phyloP scores from a whole-genome alignment of 805 yeast genomes.

The Saccharomycopsis sp. region DNA sequence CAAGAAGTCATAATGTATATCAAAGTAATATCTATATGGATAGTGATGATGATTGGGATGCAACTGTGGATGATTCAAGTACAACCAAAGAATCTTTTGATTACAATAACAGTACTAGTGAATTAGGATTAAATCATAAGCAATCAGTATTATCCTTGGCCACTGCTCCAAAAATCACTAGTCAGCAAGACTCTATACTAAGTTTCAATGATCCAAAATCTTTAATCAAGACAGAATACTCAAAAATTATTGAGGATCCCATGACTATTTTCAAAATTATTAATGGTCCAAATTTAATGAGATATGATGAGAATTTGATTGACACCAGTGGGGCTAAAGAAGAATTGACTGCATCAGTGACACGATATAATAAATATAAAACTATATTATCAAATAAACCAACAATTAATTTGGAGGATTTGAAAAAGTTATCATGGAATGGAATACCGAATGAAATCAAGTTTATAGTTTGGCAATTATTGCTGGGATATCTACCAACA shows the following conservation, averaged over 20 bases:
- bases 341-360: slow-evolving; percentile 46
- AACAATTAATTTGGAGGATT: slow-evolving; percentile 48
- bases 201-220: background rate
- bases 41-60: slow-evolving; percentile 90
- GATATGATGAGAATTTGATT: slow-evolving; percentile 25
- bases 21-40: slow-evolving; percentile 40
- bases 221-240: slow-evolving; percentile 3
- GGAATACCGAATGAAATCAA: slow-evolving; percentile 81
- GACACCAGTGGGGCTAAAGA: slow-evolving; percentile 37
- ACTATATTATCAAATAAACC: slow-evolving; percentile 40
- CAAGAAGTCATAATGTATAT: slow-evolving; percentile 5
- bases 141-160: too few relatives aligned
- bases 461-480: slow-evolving; percentile 79
- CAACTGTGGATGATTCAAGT: slow-evolving; percentile 37
- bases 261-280: slow-evolving; percentile 29
- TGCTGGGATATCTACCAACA: slow-evolving; percentile 84
- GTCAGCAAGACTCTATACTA: background rate
- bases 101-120: background rate
- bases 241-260: slow-evolving; percentile 22
- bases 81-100: slow-evolving; percentile 10
- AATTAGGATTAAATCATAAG: background rate
- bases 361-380: slow-evolving; percentile 59
- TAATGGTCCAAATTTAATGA: slow-evolving; percentile 32
- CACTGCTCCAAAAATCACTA: background rate
- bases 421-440: slow-evolving; percentile 82